Conservation (phyloP, 164 flowering plant species). For the Buxus sempervirens region DNA sequence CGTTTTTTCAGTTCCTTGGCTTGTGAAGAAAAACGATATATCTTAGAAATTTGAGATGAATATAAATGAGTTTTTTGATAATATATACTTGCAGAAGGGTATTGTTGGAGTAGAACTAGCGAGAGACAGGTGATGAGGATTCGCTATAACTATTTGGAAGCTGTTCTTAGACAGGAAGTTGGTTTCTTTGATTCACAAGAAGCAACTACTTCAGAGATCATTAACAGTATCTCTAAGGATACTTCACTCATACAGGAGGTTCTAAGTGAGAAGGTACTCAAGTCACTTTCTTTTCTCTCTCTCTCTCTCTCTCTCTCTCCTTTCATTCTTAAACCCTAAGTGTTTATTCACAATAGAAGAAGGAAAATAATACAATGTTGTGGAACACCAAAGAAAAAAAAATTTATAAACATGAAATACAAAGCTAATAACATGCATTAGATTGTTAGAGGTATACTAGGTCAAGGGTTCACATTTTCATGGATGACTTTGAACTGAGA, state of each 20-base stretch:
- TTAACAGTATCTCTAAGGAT: conserved; percentile 75
- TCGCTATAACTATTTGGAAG: conserved; percentile 78
- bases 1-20: neutral
- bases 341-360: too few species aligned
- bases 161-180: conserved; percentile 85
- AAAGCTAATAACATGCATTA: neutral
- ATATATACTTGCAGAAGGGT: conserved; percentile 62
- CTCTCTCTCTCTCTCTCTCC: too few species aligned
- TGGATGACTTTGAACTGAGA: neutral
- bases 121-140: conserved; percentile 76
- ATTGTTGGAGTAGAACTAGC: conserved; percentile 89
- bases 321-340: too few species aligned
- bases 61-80: neutral
- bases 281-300: too few species aligned
- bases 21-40: neutral
- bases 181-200: conserved; percentile 91
- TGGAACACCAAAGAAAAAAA: too few species aligned
- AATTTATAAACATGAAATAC: neutral
- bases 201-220: conserved; percentile 79
- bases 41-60: too few species aligned
- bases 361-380: too few species aligned
- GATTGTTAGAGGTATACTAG: neutral
- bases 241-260: conserved; percentile 81
- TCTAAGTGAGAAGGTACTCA: conserved; percentile 75
- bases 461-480: too few species aligned